phyloP scores from a whole-genome alignment of 306 rosid species.

The Neltuma alba region DNA sequence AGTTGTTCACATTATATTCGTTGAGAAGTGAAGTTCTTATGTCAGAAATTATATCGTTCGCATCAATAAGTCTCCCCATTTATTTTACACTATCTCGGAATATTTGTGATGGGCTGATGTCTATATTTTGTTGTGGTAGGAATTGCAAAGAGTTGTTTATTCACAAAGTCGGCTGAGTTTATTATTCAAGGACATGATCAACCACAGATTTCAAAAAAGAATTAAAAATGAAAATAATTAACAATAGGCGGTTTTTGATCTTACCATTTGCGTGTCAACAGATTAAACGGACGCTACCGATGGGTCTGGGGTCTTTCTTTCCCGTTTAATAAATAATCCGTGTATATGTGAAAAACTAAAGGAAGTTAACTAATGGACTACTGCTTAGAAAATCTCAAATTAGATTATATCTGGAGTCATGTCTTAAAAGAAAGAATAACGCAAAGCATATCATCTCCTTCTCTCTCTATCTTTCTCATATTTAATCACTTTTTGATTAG shows the following conservation, averaged over 20 bases:
- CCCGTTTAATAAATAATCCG: background rate
- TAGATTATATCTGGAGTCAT: background rate
- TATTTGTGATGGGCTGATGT: background rate
- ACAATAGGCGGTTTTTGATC: background rate
- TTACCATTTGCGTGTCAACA: background rate
- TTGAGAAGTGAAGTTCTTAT: background rate
- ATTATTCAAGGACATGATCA: background rate
- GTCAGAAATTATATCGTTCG: background rate
- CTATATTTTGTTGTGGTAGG: background rate
- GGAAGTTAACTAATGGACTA: background rate
- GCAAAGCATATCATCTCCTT: background rate
- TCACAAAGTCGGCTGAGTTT: background rate
- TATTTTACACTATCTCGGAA: background rate
- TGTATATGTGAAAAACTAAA: background rate
- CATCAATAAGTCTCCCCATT: background rate
- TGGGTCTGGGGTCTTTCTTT: background rate
- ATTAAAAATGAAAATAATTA: background rate
- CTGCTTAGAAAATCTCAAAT: constrained; percentile 8
- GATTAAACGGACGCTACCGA: background rate
- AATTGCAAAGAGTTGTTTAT: background rate
- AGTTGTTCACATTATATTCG: background rate
- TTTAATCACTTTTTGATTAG: background rate
- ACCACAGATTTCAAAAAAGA: background rate
- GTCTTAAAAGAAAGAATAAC: background rate
- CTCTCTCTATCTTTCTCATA: background rate